Evolutionary conservation across 257 asterid species (phyloP), one percentile per base, ranked within the genome.

Genomic region (Penstemon davidsonii): DNA sequence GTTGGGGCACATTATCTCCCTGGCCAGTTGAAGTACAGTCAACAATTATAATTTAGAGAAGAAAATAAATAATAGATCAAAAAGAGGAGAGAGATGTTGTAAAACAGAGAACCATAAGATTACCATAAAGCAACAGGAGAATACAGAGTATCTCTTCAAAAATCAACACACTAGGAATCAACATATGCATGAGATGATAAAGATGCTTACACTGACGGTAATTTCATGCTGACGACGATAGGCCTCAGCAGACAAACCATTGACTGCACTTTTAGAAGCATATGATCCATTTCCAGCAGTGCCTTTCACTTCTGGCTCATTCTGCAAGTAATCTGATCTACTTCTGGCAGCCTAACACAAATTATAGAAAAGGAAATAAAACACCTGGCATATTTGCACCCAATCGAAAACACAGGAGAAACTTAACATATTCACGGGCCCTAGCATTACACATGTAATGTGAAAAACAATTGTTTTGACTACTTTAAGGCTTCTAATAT

Each of bases 1-100:
- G 97, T 69, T 76, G 87, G 65, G 96, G 96, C 33, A 91, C 95
- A 79, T 83, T 77, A 68, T 79, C 87, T 82, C 99, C 99, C 99
- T 94, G 66, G 64, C 43, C 62, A 69, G 67, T 72, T 46, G 37
- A 57, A 70, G 67, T 51, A 45, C 41, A 62, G 7, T 13, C 58
- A 61, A 51, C 44, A 49, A 25, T 72, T 57, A 76, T 40, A 40
- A 78, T 12, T 50, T 53, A 54, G 55, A 62, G 60, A 71, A 73
- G 61, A 62, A 58, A 61, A 62, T 58, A 44, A 39, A 55, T 33
- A 65, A 60, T 36, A 70, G 19, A 51, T 64, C 33, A 52, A 39
- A 44, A 50, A 33, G 61, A 0, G 25, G 47, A 41, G 37, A 66
- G 36, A 3, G 5, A 39, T 15, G 50, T 33, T 9, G 49, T 3